Percentiles rank a stretch among this genome's conserved stretches.
Conservation (phyloP, 192 early-diverging fungal genomes). For the Linnemannia elongata region DNA sequence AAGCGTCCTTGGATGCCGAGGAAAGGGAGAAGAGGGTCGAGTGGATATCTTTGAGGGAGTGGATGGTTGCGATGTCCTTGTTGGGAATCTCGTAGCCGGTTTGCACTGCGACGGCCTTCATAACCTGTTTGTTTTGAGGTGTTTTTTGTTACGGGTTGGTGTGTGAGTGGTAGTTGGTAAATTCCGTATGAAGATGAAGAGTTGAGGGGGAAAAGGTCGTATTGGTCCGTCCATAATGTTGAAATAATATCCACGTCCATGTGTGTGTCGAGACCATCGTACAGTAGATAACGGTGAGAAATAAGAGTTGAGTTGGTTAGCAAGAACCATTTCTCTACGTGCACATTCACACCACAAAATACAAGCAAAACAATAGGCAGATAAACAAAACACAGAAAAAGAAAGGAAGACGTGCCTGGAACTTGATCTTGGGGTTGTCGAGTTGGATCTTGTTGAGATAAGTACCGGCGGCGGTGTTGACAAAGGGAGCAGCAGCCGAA, state of each 20-base stretch:
- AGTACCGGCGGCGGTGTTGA: conserved; percentile 17
- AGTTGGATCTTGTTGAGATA: conserved; percentile 26
- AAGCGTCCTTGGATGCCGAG: neutral
- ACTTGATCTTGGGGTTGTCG: conserved; percentile 39
- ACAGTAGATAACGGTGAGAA: too few relatives aligned
- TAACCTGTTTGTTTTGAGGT: conserved; percentile 18
- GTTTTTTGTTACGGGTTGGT: neutral
- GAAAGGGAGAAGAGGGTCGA: conserved; percentile 19
- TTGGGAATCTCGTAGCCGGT: conserved; percentile 51
- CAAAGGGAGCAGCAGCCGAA: conserved; percentile 38
- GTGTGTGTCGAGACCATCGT: too few relatives aligned
- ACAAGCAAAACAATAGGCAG: neutral
- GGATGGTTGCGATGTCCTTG: conserved; percentile 45
- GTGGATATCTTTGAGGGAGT: conserved; percentile 40
- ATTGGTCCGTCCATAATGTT: neutral
- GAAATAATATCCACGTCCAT: too few relatives aligned
- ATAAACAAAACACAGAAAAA: neutral
- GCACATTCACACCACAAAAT: neutral
- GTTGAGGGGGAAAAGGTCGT: neutral
- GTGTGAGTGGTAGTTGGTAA: neutral
- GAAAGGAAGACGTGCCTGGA: conserved; percentile 29
- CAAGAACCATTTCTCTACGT: neutral
- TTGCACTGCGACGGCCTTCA: conserved; percentile 45
- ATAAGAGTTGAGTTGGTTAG: neutral
- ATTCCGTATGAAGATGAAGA: neutral